A percentile compares a stretch with the other conserved stretches of the same genome.
Conservation (phyloP, 1,284 basidiomycete genomes). For the Retiboletus fuscus region DNA sequence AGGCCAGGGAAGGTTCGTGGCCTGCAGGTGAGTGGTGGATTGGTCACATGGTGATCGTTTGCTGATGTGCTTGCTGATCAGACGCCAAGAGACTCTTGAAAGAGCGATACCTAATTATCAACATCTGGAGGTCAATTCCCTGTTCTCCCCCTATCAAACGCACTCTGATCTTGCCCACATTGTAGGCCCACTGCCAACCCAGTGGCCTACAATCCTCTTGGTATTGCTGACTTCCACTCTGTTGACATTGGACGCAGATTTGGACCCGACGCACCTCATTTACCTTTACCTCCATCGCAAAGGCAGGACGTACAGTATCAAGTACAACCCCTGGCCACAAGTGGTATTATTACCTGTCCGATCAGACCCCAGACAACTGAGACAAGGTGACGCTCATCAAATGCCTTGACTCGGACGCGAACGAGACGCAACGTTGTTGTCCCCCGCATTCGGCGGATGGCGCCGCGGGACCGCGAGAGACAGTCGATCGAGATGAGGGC, state of each 20-base stretch:
- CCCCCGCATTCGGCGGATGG: neutral
- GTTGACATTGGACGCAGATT: conserved; percentile 50
- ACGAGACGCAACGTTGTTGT: neutral
- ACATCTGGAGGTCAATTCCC: conserved; percentile 55
- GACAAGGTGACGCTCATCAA: neutral
- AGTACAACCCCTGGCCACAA: conserved; percentile 54
- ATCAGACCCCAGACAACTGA: neutral
- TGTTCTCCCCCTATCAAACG: neutral
- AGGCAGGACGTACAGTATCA: conserved; percentile 51
- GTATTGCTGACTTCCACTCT: conserved; percentile 58
- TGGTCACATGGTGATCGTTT: no score
- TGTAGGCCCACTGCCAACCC: neutral
- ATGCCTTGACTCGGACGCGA: neutral
- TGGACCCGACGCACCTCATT: conserved; percentile 50
- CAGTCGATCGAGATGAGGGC: conserved; percentile 3
- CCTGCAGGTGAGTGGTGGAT: no score
- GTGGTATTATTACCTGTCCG: conserved; percentile 60
- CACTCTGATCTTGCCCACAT: no score
- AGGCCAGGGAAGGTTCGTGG: neutral
- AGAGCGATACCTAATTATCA: conserved; percentile 60
- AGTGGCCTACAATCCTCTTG: conserved; percentile 58
- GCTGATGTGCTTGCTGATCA: no score
- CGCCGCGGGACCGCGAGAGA: neutral
- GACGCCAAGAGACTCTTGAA: conserved; percentile 54
- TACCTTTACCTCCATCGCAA: conserved; percentile 52